Base-by-base conservation (phyloP, 495 filamentous ascomycete genomes). In the Neurospora sp. region DNA sequence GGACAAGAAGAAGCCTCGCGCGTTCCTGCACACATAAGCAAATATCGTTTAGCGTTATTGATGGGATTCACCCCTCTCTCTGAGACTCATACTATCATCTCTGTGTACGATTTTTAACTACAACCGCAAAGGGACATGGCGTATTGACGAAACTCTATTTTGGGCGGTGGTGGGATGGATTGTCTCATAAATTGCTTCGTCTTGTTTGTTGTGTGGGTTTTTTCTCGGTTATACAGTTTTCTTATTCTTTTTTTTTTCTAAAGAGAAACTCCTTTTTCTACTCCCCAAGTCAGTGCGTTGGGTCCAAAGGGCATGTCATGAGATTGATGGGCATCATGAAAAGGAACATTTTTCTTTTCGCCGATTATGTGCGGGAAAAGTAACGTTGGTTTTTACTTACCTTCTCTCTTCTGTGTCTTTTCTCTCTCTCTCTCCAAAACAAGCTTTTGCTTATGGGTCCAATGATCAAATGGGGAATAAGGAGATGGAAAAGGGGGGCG, bases 361-460 rank as follows among this genome's bases (percentile, higher is more conserved):
- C 39, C 39, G 39, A 39, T 3, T 39, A 3, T 4, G 39, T 39
- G 39, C 39, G 39, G 39, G 39, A 71, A 46, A 42, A 35, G 31
- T 20, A 37, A 41, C 41, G 70, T 37, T 16, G 16, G 9, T 31
- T 71, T 70, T 70, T 31, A 39, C 42, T 11, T 66, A 14, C 1
- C 35, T 62, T 48, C 46, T 44, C 38, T 69, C 62, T 37, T 74
- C 71, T 54, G 20, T 72, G 41, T 37, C 23, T 42, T 70, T 46
- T 72, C 37, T 70, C 23, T 18, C 37, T 70, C 23, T 18, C 37
- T 35, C 23, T 42, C 66, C 37, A 69, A 31, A 35, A 69, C 66
- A 74, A 38, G 40, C 72, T 72, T 70, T 71, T 41, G 72, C 69
- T 73, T 70, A 38, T 46, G 72, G 69, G 54, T 54, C 48, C 20